Percentiles rank a stretch among this genome's conserved stretches.
phyloP scores from a whole-genome alignment of 768 basidiomycete species.

The Scleroderma citrinum region DNA sequence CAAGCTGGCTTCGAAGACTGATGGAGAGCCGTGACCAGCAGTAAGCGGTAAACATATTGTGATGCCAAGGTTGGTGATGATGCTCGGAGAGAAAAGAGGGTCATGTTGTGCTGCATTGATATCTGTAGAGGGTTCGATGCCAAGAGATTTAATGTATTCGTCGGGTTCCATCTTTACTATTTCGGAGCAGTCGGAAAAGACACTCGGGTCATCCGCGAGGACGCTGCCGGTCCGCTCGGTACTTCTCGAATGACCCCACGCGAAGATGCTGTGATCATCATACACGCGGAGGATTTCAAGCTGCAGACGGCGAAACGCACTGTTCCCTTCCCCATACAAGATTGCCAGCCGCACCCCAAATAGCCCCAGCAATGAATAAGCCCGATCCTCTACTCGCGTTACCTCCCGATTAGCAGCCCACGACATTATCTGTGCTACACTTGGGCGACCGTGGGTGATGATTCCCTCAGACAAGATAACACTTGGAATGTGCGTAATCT shows the following conservation, averaged over 20 bases:
- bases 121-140: not conserved
- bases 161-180: not conserved
- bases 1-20: not conserved
- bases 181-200: not conserved
- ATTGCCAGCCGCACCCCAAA: conserved; percentile 10
- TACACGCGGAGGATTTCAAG: conserved; percentile 2
- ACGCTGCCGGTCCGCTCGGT: not conserved
- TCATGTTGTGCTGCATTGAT: not conserved
- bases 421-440: not conserved
- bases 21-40: not conserved
- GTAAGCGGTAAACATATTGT: not conserved
- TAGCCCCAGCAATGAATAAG: conserved; percentile 12
- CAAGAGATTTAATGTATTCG: not conserved
- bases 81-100: no score
- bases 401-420: conserved; percentile 13
- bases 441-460: not conserved
- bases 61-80: not conserved
- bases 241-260: not conserved
- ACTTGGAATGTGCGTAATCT: not conserved
- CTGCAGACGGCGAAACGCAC: conserved; percentile 7
- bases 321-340: conserved; percentile 12
- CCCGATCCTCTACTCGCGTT: conserved; percentile 11
- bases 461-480: not conserved
- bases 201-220: not conserved
- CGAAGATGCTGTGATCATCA: conserved; percentile 1